Evolutionary conservation across 352 stramenopile species (phyloP).

Genomic region (Peronospora farinosa): DNA sequence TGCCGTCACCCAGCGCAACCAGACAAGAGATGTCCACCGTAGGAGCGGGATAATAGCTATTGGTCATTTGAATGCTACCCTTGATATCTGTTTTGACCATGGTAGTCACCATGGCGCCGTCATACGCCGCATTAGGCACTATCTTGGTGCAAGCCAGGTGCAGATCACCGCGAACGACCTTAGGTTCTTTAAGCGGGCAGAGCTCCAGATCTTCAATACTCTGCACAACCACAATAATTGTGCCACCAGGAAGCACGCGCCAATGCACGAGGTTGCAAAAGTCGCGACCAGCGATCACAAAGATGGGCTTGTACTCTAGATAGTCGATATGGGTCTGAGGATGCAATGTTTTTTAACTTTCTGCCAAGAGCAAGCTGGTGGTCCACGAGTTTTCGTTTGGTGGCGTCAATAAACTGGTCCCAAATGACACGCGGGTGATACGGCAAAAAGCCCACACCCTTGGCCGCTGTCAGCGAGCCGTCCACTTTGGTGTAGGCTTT

Average conservation of each 20-base stretch:
- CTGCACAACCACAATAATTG: constrained; percentile 63
- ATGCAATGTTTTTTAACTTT: constrained; percentile 39
- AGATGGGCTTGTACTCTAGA: constrained; percentile 74
- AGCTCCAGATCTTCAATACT: constrained; percentile 51
- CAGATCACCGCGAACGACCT: constrained; percentile 57
- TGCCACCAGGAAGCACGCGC: constrained; percentile 52
- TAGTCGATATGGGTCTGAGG: constrained; percentile 63
- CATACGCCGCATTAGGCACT: constrained; percentile 51
- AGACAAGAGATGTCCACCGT: constrained; percentile 65
- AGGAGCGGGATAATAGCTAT: constrained; percentile 56
- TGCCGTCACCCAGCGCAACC: constrained; percentile 47
- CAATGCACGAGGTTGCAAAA: constrained; percentile 71
- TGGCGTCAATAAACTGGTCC: constrained; percentile 44
- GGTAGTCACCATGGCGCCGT: constrained; percentile 49
- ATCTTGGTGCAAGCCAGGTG: constrained; percentile 66
- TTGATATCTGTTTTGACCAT: constrained; percentile 74
- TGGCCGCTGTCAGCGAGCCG: constrained; percentile 54
- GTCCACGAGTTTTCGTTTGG: constrained; percentile 50
- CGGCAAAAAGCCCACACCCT: constrained; percentile 44
- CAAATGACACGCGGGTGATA: constrained; percentile 50
- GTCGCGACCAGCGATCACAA: constrained; percentile 64
- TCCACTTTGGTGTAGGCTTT: constrained; percentile 65
- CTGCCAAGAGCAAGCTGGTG: constrained; percentile 43
- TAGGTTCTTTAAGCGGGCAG: constrained; percentile 61
- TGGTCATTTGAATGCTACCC: constrained; percentile 71